Percentiles rank a stretch among this genome's conserved stretches.
phyloP scores from a whole-genome alignment of 805 yeast species.

The Ascoidea asiatica region DNA sequence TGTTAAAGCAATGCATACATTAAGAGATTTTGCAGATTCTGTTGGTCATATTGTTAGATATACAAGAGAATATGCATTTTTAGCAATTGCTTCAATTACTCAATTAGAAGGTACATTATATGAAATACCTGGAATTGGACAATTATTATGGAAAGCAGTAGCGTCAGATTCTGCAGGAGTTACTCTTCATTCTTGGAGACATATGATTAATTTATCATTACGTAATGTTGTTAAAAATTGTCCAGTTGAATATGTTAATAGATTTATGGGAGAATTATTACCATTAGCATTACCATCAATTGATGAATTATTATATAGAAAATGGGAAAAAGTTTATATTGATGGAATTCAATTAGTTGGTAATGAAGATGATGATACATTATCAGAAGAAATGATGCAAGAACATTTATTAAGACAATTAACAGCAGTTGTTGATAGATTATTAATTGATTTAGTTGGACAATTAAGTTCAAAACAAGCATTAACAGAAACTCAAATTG shows the following conservation, averaged over 20 bases:
- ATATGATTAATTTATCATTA: constrained; percentile 80
- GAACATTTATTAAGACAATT: constrained; percentile 88
- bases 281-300: constrained; percentile 65
- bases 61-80: constrained; percentile 88
- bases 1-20: constrained; percentile 84
- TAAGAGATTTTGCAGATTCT: constrained; percentile 94
- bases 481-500: constrained; percentile 45
- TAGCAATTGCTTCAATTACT: constrained; percentile 80
- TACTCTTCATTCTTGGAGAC: constrained; percentile 94
- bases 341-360: constrained; percentile 26
- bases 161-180: constrained; percentile 80
- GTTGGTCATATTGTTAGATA: constrained; percentile 93
- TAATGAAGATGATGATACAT: constrained; percentile 56
- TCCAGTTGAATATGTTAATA: constrained; percentile 53
- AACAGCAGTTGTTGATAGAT: constrained; percentile 80
- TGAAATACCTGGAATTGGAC: constrained; percentile 72
- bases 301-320: constrained; percentile 57
- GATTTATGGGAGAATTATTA: constrained; percentile 64
- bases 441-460: constrained; percentile 78
- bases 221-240: constrained; percentile 82
- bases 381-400: constrained; percentile 97
- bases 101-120: constrained; percentile 83
- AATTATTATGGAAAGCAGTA: constrained; percentile 68
- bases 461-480: constrained; percentile 43
- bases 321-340: constrained; percentile 54